phyloP scores from a whole-genome alignment of 2,329 filamentous ascomycete species.

The Claviceps sorghi region DNA sequence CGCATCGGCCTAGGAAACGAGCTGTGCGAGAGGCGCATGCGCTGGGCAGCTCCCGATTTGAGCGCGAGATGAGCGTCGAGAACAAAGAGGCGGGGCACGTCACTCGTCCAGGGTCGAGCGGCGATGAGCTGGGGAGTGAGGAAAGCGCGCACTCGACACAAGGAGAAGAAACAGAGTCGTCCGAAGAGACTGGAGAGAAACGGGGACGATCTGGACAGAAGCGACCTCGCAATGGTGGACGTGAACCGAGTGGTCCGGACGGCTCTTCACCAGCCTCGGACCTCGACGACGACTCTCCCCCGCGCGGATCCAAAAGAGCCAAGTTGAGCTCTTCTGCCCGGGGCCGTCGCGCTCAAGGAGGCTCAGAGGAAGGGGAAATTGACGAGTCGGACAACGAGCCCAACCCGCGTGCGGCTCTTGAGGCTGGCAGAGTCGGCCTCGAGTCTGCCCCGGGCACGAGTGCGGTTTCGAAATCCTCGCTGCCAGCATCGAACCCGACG shows the following conservation, averaged over 20 bases:
- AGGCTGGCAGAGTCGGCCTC: slow-evolving; percentile 2
- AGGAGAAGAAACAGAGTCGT: not conserved
- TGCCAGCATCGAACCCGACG: not conserved
- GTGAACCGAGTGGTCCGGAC: slow-evolving; percentile 2
- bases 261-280: slow-evolving; percentile 1
- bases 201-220: not conserved
- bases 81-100: slow-evolving; percentile 1
- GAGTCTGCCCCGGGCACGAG: not conserved
- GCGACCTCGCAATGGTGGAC: not conserved
- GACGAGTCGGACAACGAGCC: slow-evolving; percentile 11
- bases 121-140: not conserved
- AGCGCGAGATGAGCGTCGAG: not conserved
- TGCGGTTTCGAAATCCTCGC: not conserved
- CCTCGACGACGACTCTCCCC: not conserved
- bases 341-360: slow-evolving; percentile 3
- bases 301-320: slow-evolving; percentile 10
- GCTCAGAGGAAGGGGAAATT: slow-evolving; percentile 21
- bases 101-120: slow-evolving; percentile 2
- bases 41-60: not conserved
- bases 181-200: not conserved
- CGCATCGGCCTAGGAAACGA: not conserved
- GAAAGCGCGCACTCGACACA: not conserved
- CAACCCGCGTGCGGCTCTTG: slow-evolving; percentile 5
- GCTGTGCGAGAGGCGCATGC: not conserved
- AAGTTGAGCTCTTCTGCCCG: slow-evolving; percentile 6